Evolutionary conservation across 2,329 filamentous ascomycete species (phyloP).

Genomic region (Alternaria gaisen): DNA sequence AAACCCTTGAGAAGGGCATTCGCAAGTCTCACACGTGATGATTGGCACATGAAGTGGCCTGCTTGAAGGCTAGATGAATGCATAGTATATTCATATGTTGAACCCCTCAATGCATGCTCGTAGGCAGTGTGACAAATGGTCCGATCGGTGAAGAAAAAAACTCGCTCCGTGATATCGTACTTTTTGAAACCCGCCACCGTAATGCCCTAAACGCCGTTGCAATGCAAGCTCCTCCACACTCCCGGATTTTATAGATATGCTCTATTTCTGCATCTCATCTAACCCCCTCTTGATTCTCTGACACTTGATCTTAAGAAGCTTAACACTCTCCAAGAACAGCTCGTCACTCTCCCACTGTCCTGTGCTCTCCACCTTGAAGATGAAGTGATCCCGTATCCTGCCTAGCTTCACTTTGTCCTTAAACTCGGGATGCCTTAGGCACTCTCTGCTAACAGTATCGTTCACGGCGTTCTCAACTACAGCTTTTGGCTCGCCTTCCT

Average conservation of each 20-base stretch:
- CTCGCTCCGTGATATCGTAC: conserved; percentile 30
- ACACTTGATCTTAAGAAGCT: conserved; percentile 86
- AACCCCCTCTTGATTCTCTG: conserved; percentile 75
- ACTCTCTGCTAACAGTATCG: conserved; percentile 95
- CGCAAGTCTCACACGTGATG: background rate
- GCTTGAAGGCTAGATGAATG: background rate
- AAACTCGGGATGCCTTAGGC: conserved; percentile 90
- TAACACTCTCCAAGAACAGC: conserved; percentile 89
- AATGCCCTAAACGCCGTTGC: conserved; percentile 33
- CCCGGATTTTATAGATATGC: background rate
- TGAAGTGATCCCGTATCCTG: conserved; percentile 91
- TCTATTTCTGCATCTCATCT: conserved; percentile 52
- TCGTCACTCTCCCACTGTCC: conserved; percentile 95
- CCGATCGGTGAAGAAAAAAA: conserved; percentile 5
- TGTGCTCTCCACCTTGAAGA: conserved; percentile 93
- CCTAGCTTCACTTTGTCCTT: conserved; percentile 95
- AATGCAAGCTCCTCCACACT: conserved; percentile 26
- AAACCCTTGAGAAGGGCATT: background rate
- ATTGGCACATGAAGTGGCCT: background rate
- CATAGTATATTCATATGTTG: conserved; percentile 4
- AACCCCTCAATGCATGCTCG: background rate
- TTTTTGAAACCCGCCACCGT: conserved; percentile 24
- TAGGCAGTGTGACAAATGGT: background rate
- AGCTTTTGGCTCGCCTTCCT: conserved; percentile 83
- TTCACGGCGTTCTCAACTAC: conserved; percentile 89